Percentiles rank a stretch among this genome's conserved stretches.
These are phyloP conservation scores for Wickerhamiella kurtzmanii DNA, from an alignment of 805 yeast species.

Conservation along the genomic window DNA sequence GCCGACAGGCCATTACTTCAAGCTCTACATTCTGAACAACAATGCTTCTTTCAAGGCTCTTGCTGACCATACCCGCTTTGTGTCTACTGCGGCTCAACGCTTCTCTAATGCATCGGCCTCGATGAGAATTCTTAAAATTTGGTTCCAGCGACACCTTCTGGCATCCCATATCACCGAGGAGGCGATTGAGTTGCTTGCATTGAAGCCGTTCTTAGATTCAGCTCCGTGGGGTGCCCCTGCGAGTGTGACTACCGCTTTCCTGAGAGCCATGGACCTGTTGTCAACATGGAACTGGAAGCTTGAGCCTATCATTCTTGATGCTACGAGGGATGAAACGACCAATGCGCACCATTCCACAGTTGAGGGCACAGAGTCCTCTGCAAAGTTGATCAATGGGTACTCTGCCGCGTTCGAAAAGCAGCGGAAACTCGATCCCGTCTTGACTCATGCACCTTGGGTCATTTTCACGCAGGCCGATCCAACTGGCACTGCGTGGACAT, in stretches of 20 bases:
- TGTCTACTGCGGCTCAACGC: conserved; percentile 55
- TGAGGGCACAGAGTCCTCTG: conserved; percentile 5
- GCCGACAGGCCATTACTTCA: conserved; percentile 85
- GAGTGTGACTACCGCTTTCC: conserved; percentile 67
- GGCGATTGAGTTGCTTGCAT: conserved; percentile 65
- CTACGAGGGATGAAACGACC: conserved; percentile 15
- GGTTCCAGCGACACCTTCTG: conserved; percentile 77
- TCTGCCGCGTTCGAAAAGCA: conserved; percentile 51
- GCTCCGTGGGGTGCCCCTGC: conserved; percentile 76
- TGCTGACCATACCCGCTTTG: conserved; percentile 68
- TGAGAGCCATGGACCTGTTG: conserved; percentile 55
- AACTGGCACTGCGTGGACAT: conserved; percentile 78
- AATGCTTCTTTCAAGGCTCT: conserved; percentile 24
- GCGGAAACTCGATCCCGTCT: conserved; percentile 69
- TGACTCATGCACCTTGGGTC: conserved; percentile 64
- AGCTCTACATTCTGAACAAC: conserved; percentile 49
- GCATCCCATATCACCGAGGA: conserved; percentile 63
- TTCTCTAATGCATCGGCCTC: conserved; percentile 65
- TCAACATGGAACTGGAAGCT: conserved; percentile 92
- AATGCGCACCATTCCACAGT: conserved; percentile 3
- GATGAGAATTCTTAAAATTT: conserved; percentile 71
- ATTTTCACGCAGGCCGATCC: conserved; percentile 73
- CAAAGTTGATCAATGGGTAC: conserved; percentile 23
- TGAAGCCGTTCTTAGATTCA: conserved; percentile 75
- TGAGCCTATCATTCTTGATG: conserved; percentile 66